These are phyloP conservation scores for Ophiocordyceps unilateralis DNA, from an alignment of 2,329 filamentous ascomycete genomes.

Conservation along the genomic window DNA sequence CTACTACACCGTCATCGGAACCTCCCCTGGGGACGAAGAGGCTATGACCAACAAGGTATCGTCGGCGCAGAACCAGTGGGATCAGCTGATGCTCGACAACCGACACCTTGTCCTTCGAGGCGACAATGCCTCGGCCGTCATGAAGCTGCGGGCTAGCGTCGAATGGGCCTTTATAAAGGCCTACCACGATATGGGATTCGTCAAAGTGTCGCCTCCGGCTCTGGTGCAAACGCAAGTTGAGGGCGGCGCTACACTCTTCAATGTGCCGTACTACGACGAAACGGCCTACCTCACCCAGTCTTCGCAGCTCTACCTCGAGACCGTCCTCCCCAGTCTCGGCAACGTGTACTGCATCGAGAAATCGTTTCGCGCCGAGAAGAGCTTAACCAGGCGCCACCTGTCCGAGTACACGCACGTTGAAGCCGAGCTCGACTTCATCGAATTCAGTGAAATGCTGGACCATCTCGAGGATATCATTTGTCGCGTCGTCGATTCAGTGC, in stretches of 20 bases:
- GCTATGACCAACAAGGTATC: conserved; percentile 68
- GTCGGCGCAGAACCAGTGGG: conserved; percentile 17
- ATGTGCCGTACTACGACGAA: conserved; percentile 77
- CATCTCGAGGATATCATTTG: conserved; percentile 82
- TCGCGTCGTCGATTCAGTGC: conserved; percentile 61
- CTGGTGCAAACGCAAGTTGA: conserved; percentile 93
- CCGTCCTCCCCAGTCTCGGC: conserved; percentile 73
- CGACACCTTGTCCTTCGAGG: conserved; percentile 74
- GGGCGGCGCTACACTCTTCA: conserved; percentile 81
- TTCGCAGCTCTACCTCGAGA: conserved; percentile 94
- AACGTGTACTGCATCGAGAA: conserved; percentile 98
- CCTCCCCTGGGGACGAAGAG: conserved; percentile 72
- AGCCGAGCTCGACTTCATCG: conserved; percentile 90
- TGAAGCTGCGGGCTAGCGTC: conserved; percentile 71
- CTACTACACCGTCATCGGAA: conserved; percentile 65
- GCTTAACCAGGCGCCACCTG: conserved; percentile 79
- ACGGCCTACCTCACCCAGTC: conserved; percentile 90
- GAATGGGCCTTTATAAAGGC: conserved; percentile 65
- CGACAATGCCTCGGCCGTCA: conserved; percentile 66
- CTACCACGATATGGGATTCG: conserved; percentile 60
- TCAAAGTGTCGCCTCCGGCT: conserved; percentile 76
- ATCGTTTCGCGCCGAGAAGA: conserved; percentile 96
- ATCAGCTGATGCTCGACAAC: conserved; percentile 56
- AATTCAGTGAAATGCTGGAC: conserved; percentile 70
- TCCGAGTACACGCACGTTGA: conserved; percentile 96